Percentiles rank a stretch among this genome's conserved stretches.
These are phyloP conservation scores for Discostella stelligera DNA, from an alignment of 352 stramenopile genomes.

Conservation along the genomic window DNA sequence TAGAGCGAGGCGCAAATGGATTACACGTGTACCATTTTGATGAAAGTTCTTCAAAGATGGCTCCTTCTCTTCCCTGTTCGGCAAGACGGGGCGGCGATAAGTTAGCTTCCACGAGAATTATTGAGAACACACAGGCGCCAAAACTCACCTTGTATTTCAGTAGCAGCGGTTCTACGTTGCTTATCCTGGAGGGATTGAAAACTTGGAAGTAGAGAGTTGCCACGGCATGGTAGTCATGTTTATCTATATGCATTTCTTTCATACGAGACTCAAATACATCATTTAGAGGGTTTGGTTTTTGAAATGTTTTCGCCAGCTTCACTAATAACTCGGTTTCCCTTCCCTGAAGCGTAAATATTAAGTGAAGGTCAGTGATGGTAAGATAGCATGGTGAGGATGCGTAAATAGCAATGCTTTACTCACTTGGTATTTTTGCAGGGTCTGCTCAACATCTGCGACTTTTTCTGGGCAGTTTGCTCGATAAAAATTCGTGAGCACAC, in stretches of 20 bases:
- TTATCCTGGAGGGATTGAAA: conserved; percentile 67
- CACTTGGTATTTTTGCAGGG: conserved; percentile 54
- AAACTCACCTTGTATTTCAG: conserved; percentile 47
- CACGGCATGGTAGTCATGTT: conserved; percentile 43
- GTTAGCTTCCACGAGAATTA: background rate
- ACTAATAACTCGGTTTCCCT: conserved; percentile 64
- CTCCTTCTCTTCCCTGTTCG: conserved; percentile 47
- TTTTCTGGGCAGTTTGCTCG: conserved; percentile 68
- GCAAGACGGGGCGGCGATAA: background rate
- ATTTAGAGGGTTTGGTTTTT: conserved; percentile 52
- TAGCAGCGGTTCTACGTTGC: conserved; percentile 34
- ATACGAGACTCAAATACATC: conserved; percentile 44
- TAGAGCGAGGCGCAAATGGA: conserved; percentile 22
- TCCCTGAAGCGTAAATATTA: conserved; percentile 23
- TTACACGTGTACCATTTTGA: conserved; percentile 56
- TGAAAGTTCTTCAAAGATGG: conserved; percentile 52
- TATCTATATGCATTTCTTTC: conserved; percentile 25
- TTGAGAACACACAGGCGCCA: background rate
- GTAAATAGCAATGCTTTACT: conserved; percentile 4
- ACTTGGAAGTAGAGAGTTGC: conserved; percentile 71
- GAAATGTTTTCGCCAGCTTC: conserved; percentile 59
- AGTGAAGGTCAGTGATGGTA: background rate
- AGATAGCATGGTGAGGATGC: conserved; percentile 9
- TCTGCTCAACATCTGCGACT: conserved; percentile 43
- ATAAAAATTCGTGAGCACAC: conserved; percentile 71